Evolutionary conservation across 108 stramenopile genomes (phyloP).

Genomic region (Poteriospumella lacustris): DNA sequence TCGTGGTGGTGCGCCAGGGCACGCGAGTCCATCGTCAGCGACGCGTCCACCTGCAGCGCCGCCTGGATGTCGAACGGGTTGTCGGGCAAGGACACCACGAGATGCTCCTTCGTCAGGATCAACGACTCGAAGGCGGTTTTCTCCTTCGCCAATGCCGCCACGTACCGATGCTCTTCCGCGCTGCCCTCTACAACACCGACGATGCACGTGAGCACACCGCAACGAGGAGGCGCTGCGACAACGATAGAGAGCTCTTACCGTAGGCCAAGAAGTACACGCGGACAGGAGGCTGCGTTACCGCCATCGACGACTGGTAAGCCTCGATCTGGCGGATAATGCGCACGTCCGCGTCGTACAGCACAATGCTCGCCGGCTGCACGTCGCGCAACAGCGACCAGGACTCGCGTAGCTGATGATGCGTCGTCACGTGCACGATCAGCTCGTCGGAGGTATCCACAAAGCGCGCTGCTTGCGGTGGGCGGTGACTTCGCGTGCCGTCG

Average conservation of each 20-base stretch:
- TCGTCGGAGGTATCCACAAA: too few relatives aligned
- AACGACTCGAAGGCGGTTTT: slow-evolving; percentile 81
- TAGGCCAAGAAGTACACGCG: slow-evolving; percentile 81
- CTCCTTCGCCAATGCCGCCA: slow-evolving; percentile 74
- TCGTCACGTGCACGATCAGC: too few relatives aligned
- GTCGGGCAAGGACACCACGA: slow-evolving; percentile 55
- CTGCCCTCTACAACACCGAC: slow-evolving; percentile 57
- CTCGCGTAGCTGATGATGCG: too few relatives aligned
- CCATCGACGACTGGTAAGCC: slow-evolving; percentile 63
- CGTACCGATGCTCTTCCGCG: slow-evolving; percentile 86
- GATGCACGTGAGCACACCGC: background rate
- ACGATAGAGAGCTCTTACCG: background rate
- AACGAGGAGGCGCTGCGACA: background rate
- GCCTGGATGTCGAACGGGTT: background rate
- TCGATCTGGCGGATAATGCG: slow-evolving; percentile 78
- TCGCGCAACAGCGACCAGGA: slow-evolving; percentile 53
- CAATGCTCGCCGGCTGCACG: slow-evolving; percentile 66
- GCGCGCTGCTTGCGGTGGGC: too few relatives aligned
- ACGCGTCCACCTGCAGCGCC: background rate
- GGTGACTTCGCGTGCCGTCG: too few relatives aligned
- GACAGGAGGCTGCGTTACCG: slow-evolving; percentile 35
- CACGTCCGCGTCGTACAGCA: slow-evolving; percentile 82
- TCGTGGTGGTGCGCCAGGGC: too few relatives aligned
- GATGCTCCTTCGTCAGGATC: slow-evolving; percentile 82
- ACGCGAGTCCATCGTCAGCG: too few relatives aligned